These are phyloP conservation scores for Erodium texanum DNA, from an alignment of 441 rosid genomes.

Conservation along the genomic window DNA sequence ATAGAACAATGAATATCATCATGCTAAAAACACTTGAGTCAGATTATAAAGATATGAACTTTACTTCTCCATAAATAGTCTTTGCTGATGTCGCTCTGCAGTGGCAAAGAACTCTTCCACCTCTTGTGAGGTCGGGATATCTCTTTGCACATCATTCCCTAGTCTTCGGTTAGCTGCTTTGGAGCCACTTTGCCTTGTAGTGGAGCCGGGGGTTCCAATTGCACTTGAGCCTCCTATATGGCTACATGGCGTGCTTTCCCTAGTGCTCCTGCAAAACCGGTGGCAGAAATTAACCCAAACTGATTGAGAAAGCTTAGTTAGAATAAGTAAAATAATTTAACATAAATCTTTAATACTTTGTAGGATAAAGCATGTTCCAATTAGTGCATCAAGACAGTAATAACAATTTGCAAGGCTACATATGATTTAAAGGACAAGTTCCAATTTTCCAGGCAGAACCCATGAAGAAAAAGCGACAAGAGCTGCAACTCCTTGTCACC, in stretches of 20 bases:
- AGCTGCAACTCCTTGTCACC: constrained; percentile 23
- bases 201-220: constrained; percentile 36
- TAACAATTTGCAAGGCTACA: neutral
- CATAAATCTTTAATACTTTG: neutral
- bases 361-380: neutral
- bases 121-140: constrained; percentile 31
- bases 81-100: constrained; percentile 44
- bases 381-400: neutral
- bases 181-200: constrained; percentile 29
- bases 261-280: constrained; percentile 31
- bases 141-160: constrained; percentile 16
- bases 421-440: neutral
- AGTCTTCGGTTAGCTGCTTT: constrained; percentile 20
- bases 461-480: constrained; percentile 10
- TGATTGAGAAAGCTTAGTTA: neutral
- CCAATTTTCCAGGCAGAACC: neutral
- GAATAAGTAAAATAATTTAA: neutral
- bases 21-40: neutral
- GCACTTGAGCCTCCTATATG: constrained; percentile 25
- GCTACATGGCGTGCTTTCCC: constrained; percentile 57
- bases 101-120: constrained; percentile 52
- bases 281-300: constrained; percentile 8
- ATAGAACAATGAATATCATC: neutral
- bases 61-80: constrained; percentile 49
- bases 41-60: neutral